Percentiles rank a stretch among this genome's conserved stretches.
phyloP scores from a whole-genome alignment of 345 rosid genomes.

The Melastoma malabathricum region DNA sequence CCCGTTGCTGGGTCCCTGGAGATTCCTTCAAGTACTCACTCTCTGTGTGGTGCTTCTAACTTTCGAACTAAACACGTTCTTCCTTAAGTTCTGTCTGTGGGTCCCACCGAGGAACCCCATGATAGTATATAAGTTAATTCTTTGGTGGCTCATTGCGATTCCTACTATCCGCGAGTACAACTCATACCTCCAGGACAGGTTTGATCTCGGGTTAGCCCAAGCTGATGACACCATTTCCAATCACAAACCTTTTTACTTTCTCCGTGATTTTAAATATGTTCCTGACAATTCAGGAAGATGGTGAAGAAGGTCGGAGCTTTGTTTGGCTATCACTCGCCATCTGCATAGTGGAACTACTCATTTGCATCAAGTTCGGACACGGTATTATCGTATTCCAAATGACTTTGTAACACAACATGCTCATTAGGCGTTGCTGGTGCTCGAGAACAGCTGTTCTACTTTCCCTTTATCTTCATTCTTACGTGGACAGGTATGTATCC shows the following conservation, averaged over 20 bases:
- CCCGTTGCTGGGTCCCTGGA: slow-evolving; percentile 94
- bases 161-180: slow-evolving; percentile 96
- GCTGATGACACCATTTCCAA: too few species aligned
- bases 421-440: too few species aligned
- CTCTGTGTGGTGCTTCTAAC: slow-evolving; percentile 80
- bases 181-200: slow-evolving; percentile 92
- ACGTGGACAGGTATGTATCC: slow-evolving; percentile 61
- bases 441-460: too few species aligned
- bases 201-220: neutral
- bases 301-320: slow-evolving; percentile 94
- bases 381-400: slow-evolving; percentile 22
- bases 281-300: slow-evolving; percentile 33
- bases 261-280: too few species aligned
- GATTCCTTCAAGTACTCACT: slow-evolving; percentile 83
- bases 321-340: slow-evolving; percentile 96
- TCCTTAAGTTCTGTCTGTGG: slow-evolving; percentile 96
- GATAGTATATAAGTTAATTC: slow-evolving; percentile 71
- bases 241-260: too few species aligned
- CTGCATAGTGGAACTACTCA: slow-evolving; percentile 90
- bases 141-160: slow-evolving; percentile 97
- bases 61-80: slow-evolving; percentile 93
- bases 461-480: neutral
- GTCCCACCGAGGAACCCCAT: slow-evolving; percentile 92
- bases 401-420: too few species aligned
- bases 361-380: slow-evolving; percentile 93